Evolutionary conservation across 169 alveolate species (phyloP).

Genomic region (Neospora caninum): DNA sequence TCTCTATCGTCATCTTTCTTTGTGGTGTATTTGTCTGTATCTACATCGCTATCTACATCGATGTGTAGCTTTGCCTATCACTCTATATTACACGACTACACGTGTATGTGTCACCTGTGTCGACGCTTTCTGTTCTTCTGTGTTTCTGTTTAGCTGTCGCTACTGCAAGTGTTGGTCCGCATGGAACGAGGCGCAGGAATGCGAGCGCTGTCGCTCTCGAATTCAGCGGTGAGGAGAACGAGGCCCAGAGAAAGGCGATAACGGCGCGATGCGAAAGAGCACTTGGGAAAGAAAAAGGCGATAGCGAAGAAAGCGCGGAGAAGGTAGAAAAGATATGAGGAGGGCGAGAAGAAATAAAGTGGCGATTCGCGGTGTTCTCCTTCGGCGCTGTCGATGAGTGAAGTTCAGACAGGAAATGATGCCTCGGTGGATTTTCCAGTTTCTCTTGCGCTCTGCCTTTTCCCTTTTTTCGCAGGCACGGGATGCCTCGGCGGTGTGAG

Average conservation of each 20-base stretch:
- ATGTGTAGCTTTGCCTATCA: not conserved
- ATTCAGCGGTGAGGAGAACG: not conserved
- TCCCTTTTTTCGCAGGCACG: slow-evolving; percentile 1
- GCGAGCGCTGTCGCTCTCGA: slow-evolving; percentile 17
- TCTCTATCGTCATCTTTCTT: not conserved
- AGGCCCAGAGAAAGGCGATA: not conserved
- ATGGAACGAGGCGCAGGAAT: slow-evolving; percentile 35
- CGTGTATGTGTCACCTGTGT: not conserved
- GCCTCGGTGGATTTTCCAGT: not conserved
- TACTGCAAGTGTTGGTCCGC: slow-evolving; percentile 46
- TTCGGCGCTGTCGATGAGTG: no score
- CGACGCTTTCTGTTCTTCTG: not conserved
- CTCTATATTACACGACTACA: not conserved
- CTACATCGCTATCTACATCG: not conserved
- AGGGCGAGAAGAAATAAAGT: no score
- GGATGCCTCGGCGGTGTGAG: slow-evolving; percentile 28
- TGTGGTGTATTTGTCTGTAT: not conserved
- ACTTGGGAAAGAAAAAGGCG: no score
- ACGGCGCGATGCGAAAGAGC: not conserved
- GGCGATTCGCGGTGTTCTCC: no score
- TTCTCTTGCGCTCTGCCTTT: not conserved
- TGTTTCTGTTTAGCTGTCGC: not conserved
- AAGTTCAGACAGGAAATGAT: no score
- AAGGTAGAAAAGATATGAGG: not conserved
- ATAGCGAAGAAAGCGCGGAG: no score